A percentile compares a stretch with the other conserved stretches of the same genome.
Conservation (phyloP, 2,329 filamentous ascomycete species). For the Beauveria varroae region DNA sequence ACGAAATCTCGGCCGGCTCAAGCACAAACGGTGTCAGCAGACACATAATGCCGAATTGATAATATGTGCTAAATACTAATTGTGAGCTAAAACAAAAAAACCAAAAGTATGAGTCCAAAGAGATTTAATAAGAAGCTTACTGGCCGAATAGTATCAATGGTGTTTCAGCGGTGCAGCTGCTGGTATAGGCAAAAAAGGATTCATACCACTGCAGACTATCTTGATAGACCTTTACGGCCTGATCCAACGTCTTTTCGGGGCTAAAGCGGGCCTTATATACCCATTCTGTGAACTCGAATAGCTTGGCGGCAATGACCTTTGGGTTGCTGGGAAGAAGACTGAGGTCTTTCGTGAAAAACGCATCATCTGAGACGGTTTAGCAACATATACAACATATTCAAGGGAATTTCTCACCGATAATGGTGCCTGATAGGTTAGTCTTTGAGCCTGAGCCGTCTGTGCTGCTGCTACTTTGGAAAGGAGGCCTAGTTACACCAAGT, state of each 20-base stretch:
- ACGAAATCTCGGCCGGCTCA: background rate
- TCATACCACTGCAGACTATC: constrained; percentile 1
- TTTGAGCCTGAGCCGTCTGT: background rate
- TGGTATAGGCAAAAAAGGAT: constrained; percentile 2
- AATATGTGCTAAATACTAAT: background rate
- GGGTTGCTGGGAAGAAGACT: background rate
- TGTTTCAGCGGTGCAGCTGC: background rate
- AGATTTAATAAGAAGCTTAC: background rate
- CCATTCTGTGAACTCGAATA: constrained; percentile 6
- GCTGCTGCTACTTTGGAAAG: background rate
- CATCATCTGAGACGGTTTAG: background rate
- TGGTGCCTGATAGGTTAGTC: background rate
- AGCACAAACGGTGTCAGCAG: background rate
- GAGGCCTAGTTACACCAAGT: background rate
- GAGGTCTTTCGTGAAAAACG: background rate
- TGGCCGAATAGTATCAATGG: background rate
- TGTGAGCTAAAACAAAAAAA: background rate
- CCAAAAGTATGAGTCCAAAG: no score
- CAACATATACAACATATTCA: no score
- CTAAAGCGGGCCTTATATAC: background rate
- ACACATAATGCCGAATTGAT: constrained; percentile 4
- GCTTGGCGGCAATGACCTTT: background rate
- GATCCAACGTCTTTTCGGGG: background rate
- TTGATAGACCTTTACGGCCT: background rate
- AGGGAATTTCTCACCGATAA: background rate